phyloP scores from a whole-genome alignment of 2,329 filamentous ascomycete species.

The Leptographium galeiforme region DNA sequence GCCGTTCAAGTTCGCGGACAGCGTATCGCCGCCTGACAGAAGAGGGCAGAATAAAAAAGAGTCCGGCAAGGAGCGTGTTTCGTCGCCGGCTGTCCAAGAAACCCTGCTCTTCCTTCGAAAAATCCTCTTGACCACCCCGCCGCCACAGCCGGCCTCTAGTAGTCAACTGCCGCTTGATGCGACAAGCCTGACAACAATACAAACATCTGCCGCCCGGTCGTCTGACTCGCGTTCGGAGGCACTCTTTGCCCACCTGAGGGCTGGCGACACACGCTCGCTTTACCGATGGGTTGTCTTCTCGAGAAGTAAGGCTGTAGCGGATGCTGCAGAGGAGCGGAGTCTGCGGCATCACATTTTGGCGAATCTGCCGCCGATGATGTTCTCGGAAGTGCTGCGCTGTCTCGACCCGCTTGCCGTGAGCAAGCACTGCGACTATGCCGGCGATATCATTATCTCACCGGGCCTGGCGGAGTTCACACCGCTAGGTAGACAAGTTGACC shows the following conservation, averaged over 20 bases:
- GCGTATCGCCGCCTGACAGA: not conserved
- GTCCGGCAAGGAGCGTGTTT: not conserved
- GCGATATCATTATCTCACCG: conserved; percentile 23
- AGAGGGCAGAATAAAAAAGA: not conserved
- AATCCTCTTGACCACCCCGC: not conserved
- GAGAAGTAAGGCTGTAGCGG: not conserved
- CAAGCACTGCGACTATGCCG: conserved; percentile 32
- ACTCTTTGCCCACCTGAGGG: not conserved
- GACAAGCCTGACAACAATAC: not conserved
- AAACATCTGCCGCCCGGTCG: not conserved
- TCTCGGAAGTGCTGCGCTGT: conserved; percentile 49
- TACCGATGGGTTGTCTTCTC: conserved; percentile 1
- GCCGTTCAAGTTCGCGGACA: not conserved
- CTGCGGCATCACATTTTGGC: conserved; percentile 15
- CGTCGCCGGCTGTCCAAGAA: not conserved
- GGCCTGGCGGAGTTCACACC: conserved; percentile 27
- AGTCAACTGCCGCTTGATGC: not conserved
- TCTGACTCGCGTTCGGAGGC: not conserved
- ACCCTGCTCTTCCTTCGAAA: conserved; percentile 1
- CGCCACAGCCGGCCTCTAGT: not conserved
- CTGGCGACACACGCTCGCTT: not conserved
- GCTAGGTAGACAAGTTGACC: conserved; percentile 23
- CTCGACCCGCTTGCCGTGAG: conserved; percentile 45
- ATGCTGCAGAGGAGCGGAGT: not conserved
- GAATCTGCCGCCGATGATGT: conserved; percentile 36